Conservation (phyloP, 306 rosid species). For the Cajanus cajan region DNA sequence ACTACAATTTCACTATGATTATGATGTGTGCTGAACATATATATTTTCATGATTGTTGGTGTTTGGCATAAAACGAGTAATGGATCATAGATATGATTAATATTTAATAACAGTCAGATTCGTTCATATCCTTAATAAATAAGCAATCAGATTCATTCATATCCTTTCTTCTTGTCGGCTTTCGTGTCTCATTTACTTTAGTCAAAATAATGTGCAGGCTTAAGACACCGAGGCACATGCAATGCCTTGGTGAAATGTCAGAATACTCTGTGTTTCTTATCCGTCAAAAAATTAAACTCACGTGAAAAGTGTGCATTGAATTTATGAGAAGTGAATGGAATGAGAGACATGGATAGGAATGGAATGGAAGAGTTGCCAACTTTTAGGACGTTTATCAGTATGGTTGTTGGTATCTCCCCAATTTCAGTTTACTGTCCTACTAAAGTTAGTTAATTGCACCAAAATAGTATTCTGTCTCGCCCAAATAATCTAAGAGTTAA, state of each 20-base stretch:
- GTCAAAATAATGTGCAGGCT: conserved; percentile 8
- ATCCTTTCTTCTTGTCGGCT: not conserved
- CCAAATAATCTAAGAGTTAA: too few species aligned
- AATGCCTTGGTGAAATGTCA: conserved; percentile 7
- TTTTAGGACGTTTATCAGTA: not conserved
- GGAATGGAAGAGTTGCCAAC: conserved; percentile 8
- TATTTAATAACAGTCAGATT: not conserved
- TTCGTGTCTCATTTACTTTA: not conserved
- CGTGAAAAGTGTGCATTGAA: not conserved
- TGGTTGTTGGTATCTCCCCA: not conserved
- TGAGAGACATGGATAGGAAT: not conserved
- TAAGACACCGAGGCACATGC: conserved; percentile 8
- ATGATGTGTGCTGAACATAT: not conserved
- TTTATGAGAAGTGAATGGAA: not conserved
- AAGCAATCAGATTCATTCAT: not conserved
- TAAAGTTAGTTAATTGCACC: not conserved
- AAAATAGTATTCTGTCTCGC: not conserved
- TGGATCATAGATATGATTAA: not conserved
- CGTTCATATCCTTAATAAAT: not conserved
- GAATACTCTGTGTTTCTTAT: not conserved
- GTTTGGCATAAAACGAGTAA: not conserved
- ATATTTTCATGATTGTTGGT: not conserved
- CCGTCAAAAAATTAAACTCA: not conserved
- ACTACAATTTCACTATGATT: not conserved
- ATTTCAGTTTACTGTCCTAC: not conserved